Conservation (phyloP, 345 rosid genomes). For the Populus nigra region DNA sequence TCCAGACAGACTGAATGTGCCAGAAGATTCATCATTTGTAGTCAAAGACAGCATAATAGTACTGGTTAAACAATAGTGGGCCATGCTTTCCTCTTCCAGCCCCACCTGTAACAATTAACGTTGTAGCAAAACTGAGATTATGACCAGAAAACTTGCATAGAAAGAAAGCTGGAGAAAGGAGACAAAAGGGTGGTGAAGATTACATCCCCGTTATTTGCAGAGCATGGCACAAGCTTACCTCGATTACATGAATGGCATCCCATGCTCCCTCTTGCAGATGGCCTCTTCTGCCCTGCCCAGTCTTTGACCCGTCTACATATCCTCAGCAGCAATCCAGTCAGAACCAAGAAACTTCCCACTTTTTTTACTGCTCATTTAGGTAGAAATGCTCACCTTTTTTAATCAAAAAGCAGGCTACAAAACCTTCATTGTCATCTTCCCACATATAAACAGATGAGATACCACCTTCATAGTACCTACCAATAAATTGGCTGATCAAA, state of each 20-base stretch:
- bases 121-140: not conserved
- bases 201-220: not conserved
- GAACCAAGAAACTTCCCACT: not conserved
- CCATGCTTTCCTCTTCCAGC: constrained; percentile 74
- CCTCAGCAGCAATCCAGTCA: constrained; percentile 17
- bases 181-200: not conserved
- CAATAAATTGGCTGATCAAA: constrained; percentile 34
- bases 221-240: constrained; percentile 42
- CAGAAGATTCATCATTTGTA: constrained; percentile 70
- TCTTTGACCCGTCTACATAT: constrained; percentile 78
- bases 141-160: not conserved
- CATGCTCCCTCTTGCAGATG: constrained; percentile 94
- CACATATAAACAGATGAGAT: constrained; percentile 96
- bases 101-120: constrained; percentile 58
- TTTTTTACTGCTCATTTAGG: not conserved
- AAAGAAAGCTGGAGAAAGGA: not conserved
- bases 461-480: constrained; percentile 98
- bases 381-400: constrained; percentile 67
- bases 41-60: constrained; percentile 92
- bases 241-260: constrained; percentile 96
- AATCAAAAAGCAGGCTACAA: constrained; percentile 86
- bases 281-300: constrained; percentile 90
- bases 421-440: constrained; percentile 93
- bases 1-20: constrained; percentile 87
- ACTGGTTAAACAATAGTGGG: constrained; percentile 90